Conservation (phyloP, 2,329 filamentous ascomycete species). For the Lithohypha guttulata region DNA sequence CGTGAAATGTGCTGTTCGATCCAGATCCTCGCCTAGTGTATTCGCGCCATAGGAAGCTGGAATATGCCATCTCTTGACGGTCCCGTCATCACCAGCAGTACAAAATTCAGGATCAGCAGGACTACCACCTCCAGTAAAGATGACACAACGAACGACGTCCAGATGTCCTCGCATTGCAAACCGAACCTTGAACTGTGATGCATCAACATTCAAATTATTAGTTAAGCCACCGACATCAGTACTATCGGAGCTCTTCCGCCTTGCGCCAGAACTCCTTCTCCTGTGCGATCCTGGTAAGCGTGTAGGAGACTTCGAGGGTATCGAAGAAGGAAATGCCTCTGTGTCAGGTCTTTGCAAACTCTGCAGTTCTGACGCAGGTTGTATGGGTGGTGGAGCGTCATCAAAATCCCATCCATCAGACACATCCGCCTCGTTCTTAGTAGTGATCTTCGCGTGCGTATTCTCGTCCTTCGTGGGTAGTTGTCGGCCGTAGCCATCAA, state of each 20-base stretch:
- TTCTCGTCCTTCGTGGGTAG: conserved; percentile 30
- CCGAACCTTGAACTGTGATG: conserved; percentile 75
- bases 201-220: conserved; percentile 43
- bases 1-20: conserved; percentile 88
- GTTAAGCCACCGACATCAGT: conserved; percentile 48
- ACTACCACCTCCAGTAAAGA: conserved; percentile 92
- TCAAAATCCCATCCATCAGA: conserved; percentile 89
- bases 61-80: conserved; percentile 94
- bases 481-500: conserved; percentile 47
- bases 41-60: conserved; percentile 55
- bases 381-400: conserved; percentile 50
- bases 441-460: conserved; percentile 32
- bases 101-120: conserved; percentile 94
- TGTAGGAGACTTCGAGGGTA: conserved; percentile 67
- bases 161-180: conserved; percentile 88
- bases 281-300: conserved; percentile 54
- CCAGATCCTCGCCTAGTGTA: conserved; percentile 62
- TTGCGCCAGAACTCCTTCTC: conserved; percentile 67
- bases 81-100: conserved; percentile 87
- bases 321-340: conserved; percentile 75
- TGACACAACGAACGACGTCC: conserved; percentile 85
- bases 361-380: conserved; percentile 31
- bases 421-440: conserved; percentile 35
- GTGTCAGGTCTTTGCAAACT: conserved; percentile 62
- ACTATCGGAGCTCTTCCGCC: conserved; percentile 52